Evolutionary conservation across 163 green algal species (phyloP).

Genomic region (Chlamydomonas reinhardtii): DNA sequence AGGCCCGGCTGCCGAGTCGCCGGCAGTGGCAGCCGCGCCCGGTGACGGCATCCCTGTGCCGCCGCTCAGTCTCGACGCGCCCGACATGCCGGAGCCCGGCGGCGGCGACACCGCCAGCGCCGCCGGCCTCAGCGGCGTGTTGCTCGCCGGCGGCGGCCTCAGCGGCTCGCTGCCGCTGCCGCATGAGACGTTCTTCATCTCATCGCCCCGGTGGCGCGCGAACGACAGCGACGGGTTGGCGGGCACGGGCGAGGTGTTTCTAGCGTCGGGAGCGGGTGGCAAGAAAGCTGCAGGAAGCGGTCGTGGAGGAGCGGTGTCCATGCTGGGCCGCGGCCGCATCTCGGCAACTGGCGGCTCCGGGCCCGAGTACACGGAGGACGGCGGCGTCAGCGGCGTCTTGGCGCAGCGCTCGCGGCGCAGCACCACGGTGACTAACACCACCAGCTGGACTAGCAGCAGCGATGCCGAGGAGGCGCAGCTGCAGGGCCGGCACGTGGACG

Average conservation of each 20-base stretch:
- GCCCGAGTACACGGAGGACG: too few relatives aligned
- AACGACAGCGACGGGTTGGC: background rate
- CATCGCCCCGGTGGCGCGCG: background rate
- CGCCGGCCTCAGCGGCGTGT: background rate
- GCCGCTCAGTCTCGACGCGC: conserved; percentile 38
- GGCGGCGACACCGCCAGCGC: conserved; percentile 7
- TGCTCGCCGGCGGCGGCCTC: background rate
- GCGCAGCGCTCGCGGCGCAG: background rate
- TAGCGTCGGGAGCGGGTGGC: too few relatives aligned
- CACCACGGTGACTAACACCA: background rate
- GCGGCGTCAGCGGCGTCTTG: too few relatives aligned
- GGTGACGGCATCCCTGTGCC: conserved; percentile 34
- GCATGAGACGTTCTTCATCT: conserved; percentile 34
- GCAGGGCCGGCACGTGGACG: background rate
- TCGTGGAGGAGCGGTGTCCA: too few relatives aligned
- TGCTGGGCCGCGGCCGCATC: too few relatives aligned
- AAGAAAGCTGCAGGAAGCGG: too few relatives aligned
- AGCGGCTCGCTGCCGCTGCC: conserved; percentile 4
- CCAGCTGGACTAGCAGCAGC: conserved; percentile 17
- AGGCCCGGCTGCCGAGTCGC: background rate
- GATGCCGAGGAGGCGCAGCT: background rate
- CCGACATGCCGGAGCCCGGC: conserved; percentile 40
- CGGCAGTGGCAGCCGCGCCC: conserved; percentile 16
- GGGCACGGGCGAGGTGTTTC: too few relatives aligned
- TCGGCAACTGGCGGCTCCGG: too few relatives aligned